Evolutionary conservation across 1,139 yeast species (phyloP).

Genomic region (Debaryomyces singareniensis): DNA sequence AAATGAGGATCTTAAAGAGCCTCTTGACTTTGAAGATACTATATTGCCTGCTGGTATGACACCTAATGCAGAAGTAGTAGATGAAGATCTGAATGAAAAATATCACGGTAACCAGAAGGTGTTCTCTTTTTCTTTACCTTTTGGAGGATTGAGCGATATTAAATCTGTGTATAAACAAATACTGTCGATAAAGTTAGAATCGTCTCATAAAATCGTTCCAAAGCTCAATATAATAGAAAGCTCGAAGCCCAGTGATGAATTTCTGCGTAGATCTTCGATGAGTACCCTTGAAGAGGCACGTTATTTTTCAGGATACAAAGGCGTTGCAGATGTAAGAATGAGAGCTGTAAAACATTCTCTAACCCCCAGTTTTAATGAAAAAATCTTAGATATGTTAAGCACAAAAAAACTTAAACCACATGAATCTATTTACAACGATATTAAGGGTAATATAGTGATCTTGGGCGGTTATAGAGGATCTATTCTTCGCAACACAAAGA

Average conservation of each 20-base stretch:
- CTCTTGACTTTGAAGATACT: conserved; percentile 2
- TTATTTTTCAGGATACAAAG: conserved; percentile 48
- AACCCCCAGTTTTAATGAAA: conserved; percentile 41
- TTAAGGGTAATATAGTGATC: conserved; percentile 72
- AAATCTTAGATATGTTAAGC: conserved; percentile 21
- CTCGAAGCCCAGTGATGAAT: conserved; percentile 30
- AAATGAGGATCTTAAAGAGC: conserved; percentile 7
- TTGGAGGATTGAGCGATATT: conserved; percentile 26
- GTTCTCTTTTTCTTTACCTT: conserved; percentile 37
- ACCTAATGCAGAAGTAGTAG: conserved; percentile 1
- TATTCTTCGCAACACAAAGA: conserved; percentile 58
- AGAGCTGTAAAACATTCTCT: conserved; percentile 64
- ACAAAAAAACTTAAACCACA: conserved; percentile 15
- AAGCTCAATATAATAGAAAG: conserved; percentile 11
- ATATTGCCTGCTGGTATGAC: not conserved
- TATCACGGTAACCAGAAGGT: conserved; percentile 21
- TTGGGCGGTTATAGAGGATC: conserved; percentile 90
- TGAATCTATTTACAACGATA: conserved; percentile 31
- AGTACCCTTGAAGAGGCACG: conserved; percentile 60
- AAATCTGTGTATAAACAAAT: conserved; percentile 18
- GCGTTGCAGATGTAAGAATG: conserved; percentile 59
- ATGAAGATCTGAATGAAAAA: conserved; percentile 10
- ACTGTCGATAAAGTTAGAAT: conserved; percentile 15
- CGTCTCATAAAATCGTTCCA: no score
- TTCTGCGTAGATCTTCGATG: conserved; percentile 52